phyloP scores from a whole-genome alignment of 768 basidiomycete genomes.

The Filobasidium floriforme region DNA sequence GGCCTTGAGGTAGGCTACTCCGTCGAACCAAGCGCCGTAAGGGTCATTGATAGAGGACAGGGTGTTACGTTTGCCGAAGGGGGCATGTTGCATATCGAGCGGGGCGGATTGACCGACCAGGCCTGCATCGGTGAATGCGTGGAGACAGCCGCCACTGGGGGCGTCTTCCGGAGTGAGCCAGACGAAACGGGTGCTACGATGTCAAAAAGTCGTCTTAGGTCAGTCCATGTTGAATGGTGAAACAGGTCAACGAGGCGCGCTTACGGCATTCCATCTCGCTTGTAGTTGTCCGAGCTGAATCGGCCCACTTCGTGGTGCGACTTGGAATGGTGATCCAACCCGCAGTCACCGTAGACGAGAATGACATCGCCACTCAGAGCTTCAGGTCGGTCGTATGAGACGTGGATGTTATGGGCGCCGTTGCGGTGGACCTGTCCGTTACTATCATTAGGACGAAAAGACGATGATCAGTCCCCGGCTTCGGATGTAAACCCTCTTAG shows the following conservation, averaged over 20 bases:
- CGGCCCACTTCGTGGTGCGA: conserved; percentile 13
- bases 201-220: no score
- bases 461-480: no score
- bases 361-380: conserved; percentile 15
- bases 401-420: conserved; percentile 17
- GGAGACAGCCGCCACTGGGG: conserved; percentile 24
- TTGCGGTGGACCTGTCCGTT: conserved; percentile 6
- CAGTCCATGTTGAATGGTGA: not conserved
- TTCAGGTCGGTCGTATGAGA: conserved; percentile 16
- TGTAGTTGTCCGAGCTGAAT: conserved; percentile 13
- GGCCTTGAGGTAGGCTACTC: conserved; percentile 23
- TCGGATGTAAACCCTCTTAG: not conserved
- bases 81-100: conserved; percentile 14
- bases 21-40: conserved; percentile 28
- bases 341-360: conserved; percentile 16
- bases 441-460: not conserved
- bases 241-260: not conserved
- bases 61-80: conserved; percentile 24
- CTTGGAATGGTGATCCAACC: conserved; percentile 14
- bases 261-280: conserved; percentile 20
- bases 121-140: conserved; percentile 23
- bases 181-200: conserved; percentile 19
- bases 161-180: conserved; percentile 24
- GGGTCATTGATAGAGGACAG: conserved; percentile 24
- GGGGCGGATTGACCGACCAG: conserved; percentile 19